These are phyloP conservation scores for Mentha longifolia DNA, from an alignment of 257 asterid species.

Conservation along the genomic window DNA sequence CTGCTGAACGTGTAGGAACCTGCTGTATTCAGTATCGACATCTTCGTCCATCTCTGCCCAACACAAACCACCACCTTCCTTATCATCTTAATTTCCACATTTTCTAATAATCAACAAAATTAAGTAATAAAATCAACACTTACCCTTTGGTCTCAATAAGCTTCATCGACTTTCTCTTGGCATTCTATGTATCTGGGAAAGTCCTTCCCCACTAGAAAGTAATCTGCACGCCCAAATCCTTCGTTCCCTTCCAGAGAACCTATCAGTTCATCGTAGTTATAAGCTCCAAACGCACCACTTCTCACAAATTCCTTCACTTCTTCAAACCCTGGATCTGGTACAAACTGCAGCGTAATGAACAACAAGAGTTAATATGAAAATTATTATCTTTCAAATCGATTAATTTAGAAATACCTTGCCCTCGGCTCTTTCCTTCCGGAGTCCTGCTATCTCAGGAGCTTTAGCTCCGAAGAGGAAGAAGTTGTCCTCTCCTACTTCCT, in stretches of 20 bases:
- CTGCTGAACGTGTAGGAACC: slow-evolving; percentile 90
- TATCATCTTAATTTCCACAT: neutral
- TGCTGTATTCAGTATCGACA: slow-evolving; percentile 86
- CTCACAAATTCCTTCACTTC: slow-evolving; percentile 68
- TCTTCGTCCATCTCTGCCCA: slow-evolving; percentile 78
- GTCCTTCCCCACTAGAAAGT: slow-evolving; percentile 93
- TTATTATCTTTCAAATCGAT: neutral
- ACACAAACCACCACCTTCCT: no score
- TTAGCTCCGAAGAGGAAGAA: slow-evolving; percentile 90
- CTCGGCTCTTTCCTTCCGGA: slow-evolving; percentile 77
- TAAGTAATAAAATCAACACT: neutral
- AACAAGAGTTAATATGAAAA: slow-evolving; percentile 3
- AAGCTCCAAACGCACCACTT: slow-evolving; percentile 72
- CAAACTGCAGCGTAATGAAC: no score
- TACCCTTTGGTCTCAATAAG: slow-evolving; percentile 72
- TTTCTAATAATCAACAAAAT: neutral
- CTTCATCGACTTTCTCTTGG: slow-evolving; percentile 86
- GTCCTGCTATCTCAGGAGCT: slow-evolving; percentile 81
- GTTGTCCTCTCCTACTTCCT: slow-evolving; percentile 88
- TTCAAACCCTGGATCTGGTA: slow-evolving; percentile 69
- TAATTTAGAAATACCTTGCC: slow-evolving; percentile 59
- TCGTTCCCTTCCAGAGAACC: slow-evolving; percentile 90
- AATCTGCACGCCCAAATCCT: slow-evolving; percentile 81
- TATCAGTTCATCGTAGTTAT: slow-evolving; percentile 57
- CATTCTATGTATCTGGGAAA: slow-evolving; percentile 86